These are phyloP conservation scores for Fusarium albidum DNA, from an alignment of 2,329 filamentous ascomycete species.

Conservation along the genomic window DNA sequence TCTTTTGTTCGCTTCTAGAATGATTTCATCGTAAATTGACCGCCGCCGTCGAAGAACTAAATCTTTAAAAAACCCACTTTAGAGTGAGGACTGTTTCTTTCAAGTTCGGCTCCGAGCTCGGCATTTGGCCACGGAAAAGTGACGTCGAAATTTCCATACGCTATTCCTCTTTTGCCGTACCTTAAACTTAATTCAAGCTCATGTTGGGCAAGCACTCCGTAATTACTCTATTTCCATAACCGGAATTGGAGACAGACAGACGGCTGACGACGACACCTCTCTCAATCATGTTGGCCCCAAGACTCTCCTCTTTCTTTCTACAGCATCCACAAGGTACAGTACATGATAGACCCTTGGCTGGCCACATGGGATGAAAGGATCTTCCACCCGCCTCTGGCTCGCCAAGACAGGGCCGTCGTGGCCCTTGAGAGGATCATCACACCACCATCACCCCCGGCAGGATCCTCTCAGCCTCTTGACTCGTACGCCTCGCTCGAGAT, in stretches of 20 bases:
- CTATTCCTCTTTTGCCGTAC: conserved; percentile 1
- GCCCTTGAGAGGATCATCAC: conserved; percentile 8
- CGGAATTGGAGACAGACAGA: background rate
- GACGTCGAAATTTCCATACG: background rate
- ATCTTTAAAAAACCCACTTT: too few relatives aligned
- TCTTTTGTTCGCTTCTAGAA: too few relatives aligned
- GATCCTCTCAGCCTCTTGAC: background rate
- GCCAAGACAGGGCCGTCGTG: conserved; percentile 12
- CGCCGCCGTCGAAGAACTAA: too few relatives aligned
- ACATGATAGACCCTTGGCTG: background rate
- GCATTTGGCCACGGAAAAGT: background rate
- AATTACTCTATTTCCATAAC: too few relatives aligned
- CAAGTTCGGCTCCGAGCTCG: background rate
- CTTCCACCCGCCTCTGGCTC: background rate
- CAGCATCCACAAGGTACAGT: background rate
- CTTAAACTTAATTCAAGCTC: conserved; percentile 8
- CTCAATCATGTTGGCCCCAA: too few relatives aligned
- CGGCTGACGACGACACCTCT: too few relatives aligned
- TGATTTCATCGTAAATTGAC: too few relatives aligned
- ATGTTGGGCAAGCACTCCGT: background rate
- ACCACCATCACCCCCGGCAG: background rate
- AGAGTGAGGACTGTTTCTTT: background rate
- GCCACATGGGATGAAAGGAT: background rate
- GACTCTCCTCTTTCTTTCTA: background rate
- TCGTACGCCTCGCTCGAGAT: background rate